Conservation (phyloP, 805 yeast species). For the Candida andamanensis region DNA sequence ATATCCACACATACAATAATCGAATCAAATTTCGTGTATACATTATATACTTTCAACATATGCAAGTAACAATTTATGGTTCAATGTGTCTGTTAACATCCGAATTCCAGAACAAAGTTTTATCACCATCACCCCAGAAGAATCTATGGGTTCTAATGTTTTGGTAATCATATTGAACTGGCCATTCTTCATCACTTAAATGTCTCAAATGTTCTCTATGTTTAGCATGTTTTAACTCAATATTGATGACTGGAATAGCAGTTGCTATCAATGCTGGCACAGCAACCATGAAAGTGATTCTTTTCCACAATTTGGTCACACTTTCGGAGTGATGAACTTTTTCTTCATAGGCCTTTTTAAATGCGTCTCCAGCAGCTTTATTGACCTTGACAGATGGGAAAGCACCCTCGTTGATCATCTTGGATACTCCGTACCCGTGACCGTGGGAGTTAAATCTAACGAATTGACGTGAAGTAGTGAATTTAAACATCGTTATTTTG, state of each 20-base stretch:
- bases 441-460: conserved; percentile 38
- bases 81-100: conserved; percentile 82
- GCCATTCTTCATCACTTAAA: conserved; percentile 88
- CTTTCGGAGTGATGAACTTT: conserved; percentile 74
- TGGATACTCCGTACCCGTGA: conserved; percentile 38
- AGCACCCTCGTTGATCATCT: conserved; percentile 35
- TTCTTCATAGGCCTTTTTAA: conserved; percentile 55
- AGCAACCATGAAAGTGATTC: conserved; percentile 74
- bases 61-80: conserved; percentile 12
- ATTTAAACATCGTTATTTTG: conserved; percentile 37
- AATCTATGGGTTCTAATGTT: conserved; percentile 82
- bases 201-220: conserved; percentile 77
- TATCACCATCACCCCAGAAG: conserved; percentile 99
- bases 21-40: neutral
- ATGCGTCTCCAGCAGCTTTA: conserved; percentile 67
- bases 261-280: conserved; percentile 74
- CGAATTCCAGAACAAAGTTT: conserved; percentile 94
- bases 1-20: neutral
- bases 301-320: conserved; percentile 80
- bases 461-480: conserved; percentile 30
- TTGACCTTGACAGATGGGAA: conserved; percentile 34
- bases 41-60: conserved; percentile 1
- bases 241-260: conserved; percentile 73
- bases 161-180: conserved; percentile 83
- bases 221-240: conserved; percentile 84